Conservation (phyloP, 1,139 yeast species). For the Hyphopichia khmerensis region DNA sequence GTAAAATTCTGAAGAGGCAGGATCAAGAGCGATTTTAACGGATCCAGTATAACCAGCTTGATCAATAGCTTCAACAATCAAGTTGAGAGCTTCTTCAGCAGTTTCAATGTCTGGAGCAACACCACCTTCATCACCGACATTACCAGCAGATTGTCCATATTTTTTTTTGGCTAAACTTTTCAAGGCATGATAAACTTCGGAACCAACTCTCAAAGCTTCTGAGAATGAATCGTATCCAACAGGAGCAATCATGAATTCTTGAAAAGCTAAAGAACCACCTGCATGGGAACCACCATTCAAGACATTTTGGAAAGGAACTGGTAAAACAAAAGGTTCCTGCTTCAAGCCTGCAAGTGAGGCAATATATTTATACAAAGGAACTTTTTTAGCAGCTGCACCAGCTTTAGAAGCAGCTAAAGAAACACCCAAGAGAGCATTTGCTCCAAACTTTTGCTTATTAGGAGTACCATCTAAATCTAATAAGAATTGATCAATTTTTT, state of each 20-base stretch:
- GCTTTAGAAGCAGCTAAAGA: constrained; percentile 86
- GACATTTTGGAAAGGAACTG: constrained; percentile 92
- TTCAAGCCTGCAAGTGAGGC: constrained; percentile 62
- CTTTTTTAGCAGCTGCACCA: constrained; percentile 80
- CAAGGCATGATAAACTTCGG: constrained; percentile 89
- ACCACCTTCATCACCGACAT: constrained; percentile 98
- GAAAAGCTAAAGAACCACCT: constrained; percentile 93
- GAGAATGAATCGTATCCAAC: constrained; percentile 74
- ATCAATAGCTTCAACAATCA: constrained; percentile 78
- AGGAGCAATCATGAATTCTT: constrained; percentile 95
- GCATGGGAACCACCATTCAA: constrained; percentile 97
- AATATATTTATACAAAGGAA: constrained; percentile 79
- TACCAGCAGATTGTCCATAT: constrained; percentile 92
- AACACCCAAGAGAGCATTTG: constrained; percentile 87
- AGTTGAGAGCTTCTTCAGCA: constrained; percentile 88
- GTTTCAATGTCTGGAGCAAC: constrained; percentile 90
- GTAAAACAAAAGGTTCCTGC: constrained; percentile 66
- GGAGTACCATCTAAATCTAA: constrained; percentile 77
- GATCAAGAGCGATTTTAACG: constrained; percentile 81
- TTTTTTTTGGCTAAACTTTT: constrained; percentile 80
- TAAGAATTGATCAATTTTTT: constrained; percentile 69
- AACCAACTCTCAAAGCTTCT: constrained; percentile 86
- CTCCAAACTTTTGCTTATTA: constrained; percentile 86
- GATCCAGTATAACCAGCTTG: constrained; percentile 85
- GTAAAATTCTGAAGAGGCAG: constrained; percentile 91